These are phyloP conservation scores for Trypanosoma cruzi DNA, from an alignment of 208 protist genomes.

Conservation along the genomic window DNA sequence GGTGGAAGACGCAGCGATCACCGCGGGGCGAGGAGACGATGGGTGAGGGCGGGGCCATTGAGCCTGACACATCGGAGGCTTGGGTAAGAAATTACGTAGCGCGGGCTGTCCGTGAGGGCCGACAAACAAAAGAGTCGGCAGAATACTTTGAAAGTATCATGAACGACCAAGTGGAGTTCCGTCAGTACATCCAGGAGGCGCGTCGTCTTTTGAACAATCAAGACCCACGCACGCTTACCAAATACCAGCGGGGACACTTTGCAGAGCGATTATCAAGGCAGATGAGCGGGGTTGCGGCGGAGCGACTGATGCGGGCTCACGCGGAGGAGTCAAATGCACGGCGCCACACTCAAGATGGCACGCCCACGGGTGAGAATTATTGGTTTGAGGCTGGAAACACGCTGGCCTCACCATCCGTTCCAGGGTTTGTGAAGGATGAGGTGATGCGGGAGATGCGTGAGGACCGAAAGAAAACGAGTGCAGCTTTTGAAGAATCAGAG, in stretches of 20 bases:
- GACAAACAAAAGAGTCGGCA: conserved; percentile 43
- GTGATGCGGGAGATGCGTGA: conserved; percentile 74
- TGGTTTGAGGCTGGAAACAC: conserved; percentile 84
- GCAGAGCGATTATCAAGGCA: conserved; percentile 53
- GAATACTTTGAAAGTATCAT: conserved; percentile 75
- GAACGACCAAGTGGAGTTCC: conserved; percentile 62
- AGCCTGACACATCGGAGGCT: conserved; percentile 32
- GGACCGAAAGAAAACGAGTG: conserved; percentile 45
- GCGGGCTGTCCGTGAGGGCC: conserved; percentile 47
- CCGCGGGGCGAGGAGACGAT: background rate
- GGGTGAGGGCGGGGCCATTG: conserved; percentile 4
- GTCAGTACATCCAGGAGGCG: conserved; percentile 52
- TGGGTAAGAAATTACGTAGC: conserved; percentile 46
- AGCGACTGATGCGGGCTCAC: conserved; percentile 53
- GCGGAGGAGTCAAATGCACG: conserved; percentile 56
- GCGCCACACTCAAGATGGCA: conserved; percentile 74
- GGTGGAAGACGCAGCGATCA: background rate
- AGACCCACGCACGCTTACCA: conserved; percentile 61
- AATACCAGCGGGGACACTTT: conserved; percentile 72
- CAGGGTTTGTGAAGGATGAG: conserved; percentile 74
- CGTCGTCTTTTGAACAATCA: conserved; percentile 58
- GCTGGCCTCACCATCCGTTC: conserved; percentile 61
- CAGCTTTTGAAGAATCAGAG: conserved; percentile 55
- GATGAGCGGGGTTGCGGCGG: conserved; percentile 54
- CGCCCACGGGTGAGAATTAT: conserved; percentile 83